Conservation (phyloP, 1,284 basidiomycete species). For the Rhodotorula sp. region DNA sequence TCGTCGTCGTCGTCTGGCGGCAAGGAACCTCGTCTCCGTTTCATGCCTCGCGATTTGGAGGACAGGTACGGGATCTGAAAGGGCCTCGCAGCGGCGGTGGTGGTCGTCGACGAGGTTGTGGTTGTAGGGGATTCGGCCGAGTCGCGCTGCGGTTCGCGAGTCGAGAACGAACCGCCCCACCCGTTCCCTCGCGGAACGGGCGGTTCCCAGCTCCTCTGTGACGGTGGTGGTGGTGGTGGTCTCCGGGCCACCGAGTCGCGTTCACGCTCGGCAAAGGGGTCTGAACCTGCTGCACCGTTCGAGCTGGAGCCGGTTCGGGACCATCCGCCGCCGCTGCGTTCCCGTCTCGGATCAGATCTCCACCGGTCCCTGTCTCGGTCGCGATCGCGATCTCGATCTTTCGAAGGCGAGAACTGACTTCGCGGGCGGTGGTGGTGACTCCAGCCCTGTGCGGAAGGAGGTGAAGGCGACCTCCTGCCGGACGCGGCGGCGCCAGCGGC, state of each 20-base stretch:
- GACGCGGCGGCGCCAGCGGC: not conserved
- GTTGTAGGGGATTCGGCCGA: not conserved
- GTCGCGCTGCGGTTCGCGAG: not conserved
- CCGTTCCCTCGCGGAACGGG: constrained; percentile 2
- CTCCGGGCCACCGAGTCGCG: constrained; percentile 2
- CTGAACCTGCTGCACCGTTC: too few relatives aligned
- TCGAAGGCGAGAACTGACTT: not conserved
- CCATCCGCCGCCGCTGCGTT: not conserved
- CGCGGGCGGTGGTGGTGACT: not conserved
- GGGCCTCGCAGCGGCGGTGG: not conserved
- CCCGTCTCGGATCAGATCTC: constrained; percentile 14
- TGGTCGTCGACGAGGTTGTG: not conserved
- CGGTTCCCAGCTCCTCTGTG: not conserved
- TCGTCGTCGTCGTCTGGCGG: not conserved
- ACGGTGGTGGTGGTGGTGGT: not conserved
- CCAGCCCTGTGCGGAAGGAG: not conserved
- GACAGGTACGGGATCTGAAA: constrained; percentile 25
- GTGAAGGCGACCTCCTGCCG: not conserved
- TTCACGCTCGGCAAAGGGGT: not conserved
- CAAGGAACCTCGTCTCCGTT: constrained; percentile 8
- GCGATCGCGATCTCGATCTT: constrained; percentile 50
- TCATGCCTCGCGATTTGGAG: constrained; percentile 1
- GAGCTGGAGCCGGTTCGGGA: not conserved
- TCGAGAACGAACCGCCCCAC: not conserved
- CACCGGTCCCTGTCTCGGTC: constrained; percentile 47